A percentile compares a stretch with the other conserved stretches of the same genome.
These are phyloP conservation scores for Dactylella cylindrospora DNA, from an alignment of 2,329 filamentous ascomycete species.

Conservation along the genomic window DNA sequence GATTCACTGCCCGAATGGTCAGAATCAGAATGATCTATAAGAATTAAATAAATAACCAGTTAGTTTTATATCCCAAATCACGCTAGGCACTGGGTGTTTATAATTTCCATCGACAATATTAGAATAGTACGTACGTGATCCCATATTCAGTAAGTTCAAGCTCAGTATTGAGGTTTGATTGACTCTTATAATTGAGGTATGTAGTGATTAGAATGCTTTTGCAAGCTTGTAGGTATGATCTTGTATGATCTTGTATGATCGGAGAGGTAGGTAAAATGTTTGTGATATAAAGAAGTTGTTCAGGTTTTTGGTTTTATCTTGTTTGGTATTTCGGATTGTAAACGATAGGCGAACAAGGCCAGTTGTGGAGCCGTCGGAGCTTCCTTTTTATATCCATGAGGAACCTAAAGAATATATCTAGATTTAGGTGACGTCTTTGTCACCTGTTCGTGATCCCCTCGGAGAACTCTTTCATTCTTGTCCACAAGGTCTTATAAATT, in stretches of 20 bases:
- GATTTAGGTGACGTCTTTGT: not conserved
- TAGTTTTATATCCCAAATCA: not conserved
- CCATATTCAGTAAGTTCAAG: not conserved
- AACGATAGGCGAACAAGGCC: not conserved
- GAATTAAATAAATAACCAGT: slow-evolving; percentile 1
- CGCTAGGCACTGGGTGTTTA: not conserved
- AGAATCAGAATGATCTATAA: slow-evolving; percentile 15
- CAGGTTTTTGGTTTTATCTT: too few relatives aligned
- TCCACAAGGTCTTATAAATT: too few relatives aligned
- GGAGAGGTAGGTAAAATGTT: not conserved
- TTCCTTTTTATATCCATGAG: slow-evolving; percentile 8
- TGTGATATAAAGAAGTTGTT: not conserved
- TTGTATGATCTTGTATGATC: not conserved
- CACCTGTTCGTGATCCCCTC: not conserved
- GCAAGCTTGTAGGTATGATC: not conserved
- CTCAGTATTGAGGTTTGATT: not conserved
- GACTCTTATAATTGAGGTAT: slow-evolving; percentile 1
- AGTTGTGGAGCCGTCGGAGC: not conserved
- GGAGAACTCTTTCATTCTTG: not conserved
- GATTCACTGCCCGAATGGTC: slow-evolving; percentile 1
- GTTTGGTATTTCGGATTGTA: slow-evolving; percentile 7
- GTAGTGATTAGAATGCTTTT: not conserved
- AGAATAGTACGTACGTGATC: not conserved
- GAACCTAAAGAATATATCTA: slow-evolving; percentile 13
- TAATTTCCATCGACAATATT: not conserved